Evolutionary conservation across 192 early-diverging fungal genomes (phyloP).

Genomic region (Coemansia sp.): DNA sequence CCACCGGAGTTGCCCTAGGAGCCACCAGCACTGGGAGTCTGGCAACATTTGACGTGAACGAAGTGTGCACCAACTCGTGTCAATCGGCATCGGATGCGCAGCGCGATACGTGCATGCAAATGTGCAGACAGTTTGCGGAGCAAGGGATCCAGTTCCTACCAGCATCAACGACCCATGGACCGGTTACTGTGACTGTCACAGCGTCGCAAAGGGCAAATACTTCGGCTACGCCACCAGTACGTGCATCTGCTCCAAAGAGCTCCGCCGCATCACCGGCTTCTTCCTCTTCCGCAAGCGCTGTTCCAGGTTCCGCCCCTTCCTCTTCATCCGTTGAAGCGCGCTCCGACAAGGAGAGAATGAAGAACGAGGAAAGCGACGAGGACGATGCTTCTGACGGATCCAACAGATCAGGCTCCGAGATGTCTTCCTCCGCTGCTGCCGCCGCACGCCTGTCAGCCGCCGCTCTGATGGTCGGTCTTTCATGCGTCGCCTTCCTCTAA

Average conservation of each 20-base stretch:
- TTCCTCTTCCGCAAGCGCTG: background rate
- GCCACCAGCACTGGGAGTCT: background rate
- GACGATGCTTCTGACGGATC: constrained; percentile 6
- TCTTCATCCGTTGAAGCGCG: background rate
- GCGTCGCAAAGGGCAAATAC: background rate
- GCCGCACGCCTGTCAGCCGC: constrained; percentile 1
- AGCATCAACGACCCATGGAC: constrained; percentile 2
- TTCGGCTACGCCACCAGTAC: background rate
- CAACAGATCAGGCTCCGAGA: constrained; percentile 5
- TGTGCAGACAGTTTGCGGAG: constrained; percentile 37
- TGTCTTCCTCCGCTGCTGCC: background rate
- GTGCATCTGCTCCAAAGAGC: background rate
- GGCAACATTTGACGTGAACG: constrained; percentile 1
- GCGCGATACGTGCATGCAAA: constrained; percentile 29
- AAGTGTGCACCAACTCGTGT: constrained; percentile 30
- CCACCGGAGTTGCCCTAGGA: background rate
- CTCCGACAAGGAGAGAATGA: constrained; percentile 10
- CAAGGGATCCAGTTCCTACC: constrained; percentile 20
- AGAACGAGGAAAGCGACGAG: constrained; percentile 21
- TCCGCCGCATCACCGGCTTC: background rate
- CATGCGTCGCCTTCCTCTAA: constrained; percentile 4
- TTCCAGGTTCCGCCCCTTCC: background rate
- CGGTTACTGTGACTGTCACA: background rate
- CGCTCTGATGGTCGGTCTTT: background rate
- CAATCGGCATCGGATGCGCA: constrained; percentile 26